phyloP scores from a whole-genome alignment of 345 rosid genomes.

The Turnera subulata region DNA sequence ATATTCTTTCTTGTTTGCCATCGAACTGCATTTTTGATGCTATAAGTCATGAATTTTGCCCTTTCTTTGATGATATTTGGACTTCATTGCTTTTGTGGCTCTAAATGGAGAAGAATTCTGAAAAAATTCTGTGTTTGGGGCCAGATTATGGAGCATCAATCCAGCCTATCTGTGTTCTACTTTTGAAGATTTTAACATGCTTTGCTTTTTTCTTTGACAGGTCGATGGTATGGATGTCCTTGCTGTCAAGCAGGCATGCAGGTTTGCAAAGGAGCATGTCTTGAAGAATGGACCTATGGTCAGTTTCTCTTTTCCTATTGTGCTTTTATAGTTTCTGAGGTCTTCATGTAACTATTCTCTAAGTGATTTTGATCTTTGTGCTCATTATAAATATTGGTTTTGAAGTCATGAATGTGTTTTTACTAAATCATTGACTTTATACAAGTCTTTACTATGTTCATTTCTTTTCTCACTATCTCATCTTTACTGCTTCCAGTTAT shows the following conservation, averaged over 20 bases:
- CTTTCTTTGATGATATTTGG: neutral
- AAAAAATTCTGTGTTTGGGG: constrained; percentile 2
- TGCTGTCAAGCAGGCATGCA: constrained; percentile 98
- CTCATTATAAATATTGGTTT: neutral
- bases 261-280: constrained; percentile 83
- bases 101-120: neutral
- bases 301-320: constrained; percentile 27
- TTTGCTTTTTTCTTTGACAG: constrained; percentile 27
- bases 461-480: too few species aligned
- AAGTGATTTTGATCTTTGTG: neutral
- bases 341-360: neutral
- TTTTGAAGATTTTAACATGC: neutral
- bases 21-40: neutral
- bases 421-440: too few species aligned
- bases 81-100: neutral
- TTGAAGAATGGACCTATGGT: constrained; percentile 95
- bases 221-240: constrained; percentile 98
- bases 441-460: too few species aligned
- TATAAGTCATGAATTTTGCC: too few species aligned
- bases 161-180: neutral
- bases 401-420: too few species aligned
- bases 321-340: constrained; percentile 41
- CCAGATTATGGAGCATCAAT: neutral
- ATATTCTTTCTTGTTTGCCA: neutral
- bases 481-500: too few species aligned